A percentile compares a stretch with the other conserved stretches of the same genome.
Conservation (phyloP, 2,329 filamentous ascomycete genomes). For the Trichoderma harzianum region DNA sequence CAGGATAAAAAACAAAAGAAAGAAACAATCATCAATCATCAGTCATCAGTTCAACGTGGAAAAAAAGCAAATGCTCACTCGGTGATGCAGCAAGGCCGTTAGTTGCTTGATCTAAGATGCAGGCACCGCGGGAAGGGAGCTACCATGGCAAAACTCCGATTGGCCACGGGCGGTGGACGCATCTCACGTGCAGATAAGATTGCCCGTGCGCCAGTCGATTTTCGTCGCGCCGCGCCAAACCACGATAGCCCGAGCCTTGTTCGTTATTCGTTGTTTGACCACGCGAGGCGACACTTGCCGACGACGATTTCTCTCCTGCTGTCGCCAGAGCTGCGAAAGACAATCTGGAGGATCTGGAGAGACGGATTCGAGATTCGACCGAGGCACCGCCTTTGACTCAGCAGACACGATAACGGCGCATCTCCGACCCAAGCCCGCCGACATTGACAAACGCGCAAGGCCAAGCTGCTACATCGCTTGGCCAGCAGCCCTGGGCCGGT, state of each 20-base stretch:
- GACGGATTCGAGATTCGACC: not conserved
- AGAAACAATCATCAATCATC: not conserved
- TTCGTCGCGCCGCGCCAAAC: slow-evolving; percentile 26
- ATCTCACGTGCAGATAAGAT: slow-evolving; percentile 23
- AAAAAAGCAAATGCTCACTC: not conserved
- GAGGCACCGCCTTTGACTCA: not conserved
- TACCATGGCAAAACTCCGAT: slow-evolving; percentile 26
- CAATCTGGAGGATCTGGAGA: not conserved
- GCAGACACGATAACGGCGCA: not conserved
- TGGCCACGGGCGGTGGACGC: slow-evolving; percentile 18
- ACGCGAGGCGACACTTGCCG: not conserved
- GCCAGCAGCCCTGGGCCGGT: not conserved
- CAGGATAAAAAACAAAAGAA: not conserved
- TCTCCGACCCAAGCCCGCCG: not conserved
- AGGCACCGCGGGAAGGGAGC: slow-evolving; percentile 1
- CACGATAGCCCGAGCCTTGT: slow-evolving; percentile 2
- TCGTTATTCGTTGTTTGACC: not conserved
- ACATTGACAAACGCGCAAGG: not conserved
- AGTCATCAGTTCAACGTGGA: not conserved
- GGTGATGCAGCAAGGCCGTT: not conserved
- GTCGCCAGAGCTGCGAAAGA: not conserved
- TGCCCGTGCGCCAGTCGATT: slow-evolving; percentile 15
- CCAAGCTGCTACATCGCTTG: not conserved
- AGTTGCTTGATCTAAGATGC: slow-evolving; percentile 7
- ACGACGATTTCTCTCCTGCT: not conserved